Evolutionary conservation across 2,329 filamentous ascomycete species (phyloP).

Genomic region (Aspergillus amoenus): DNA sequence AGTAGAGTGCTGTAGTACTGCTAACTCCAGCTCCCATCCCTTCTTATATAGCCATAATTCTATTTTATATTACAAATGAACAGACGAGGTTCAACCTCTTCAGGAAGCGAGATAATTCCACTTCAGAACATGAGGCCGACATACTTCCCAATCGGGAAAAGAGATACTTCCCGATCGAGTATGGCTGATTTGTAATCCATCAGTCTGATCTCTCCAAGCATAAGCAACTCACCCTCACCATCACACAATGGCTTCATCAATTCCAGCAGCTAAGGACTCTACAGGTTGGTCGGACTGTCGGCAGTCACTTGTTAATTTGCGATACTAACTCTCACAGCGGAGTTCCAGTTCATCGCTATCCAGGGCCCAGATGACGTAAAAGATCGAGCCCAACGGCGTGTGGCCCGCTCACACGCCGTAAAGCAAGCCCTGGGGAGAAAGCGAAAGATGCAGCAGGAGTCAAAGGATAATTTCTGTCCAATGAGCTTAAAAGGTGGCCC

Average conservation of each 20-base stretch:
- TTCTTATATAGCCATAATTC: background rate
- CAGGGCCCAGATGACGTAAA: background rate
- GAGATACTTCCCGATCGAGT: background rate
- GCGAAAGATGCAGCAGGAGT: background rate
- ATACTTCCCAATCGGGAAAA: background rate
- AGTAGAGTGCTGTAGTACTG: background rate
- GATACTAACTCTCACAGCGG: background rate
- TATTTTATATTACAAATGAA: background rate
- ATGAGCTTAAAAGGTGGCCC: background rate
- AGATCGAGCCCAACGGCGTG: background rate
- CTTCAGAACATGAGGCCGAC: too few relatives aligned
- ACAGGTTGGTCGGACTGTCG: too few relatives aligned
- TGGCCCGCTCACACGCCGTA: constrained; percentile 2
- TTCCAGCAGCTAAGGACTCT: background rate
- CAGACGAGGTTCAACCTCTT: background rate
- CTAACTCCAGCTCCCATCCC: too few relatives aligned
- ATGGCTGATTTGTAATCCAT: background rate
- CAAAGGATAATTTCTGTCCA: background rate
- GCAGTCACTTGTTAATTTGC: too few relatives aligned
- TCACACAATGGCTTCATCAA: background rate
- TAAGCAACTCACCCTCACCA: background rate
- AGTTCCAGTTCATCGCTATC: constrained; percentile 5
- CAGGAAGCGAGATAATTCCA: too few relatives aligned
- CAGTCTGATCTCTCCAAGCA: background rate
- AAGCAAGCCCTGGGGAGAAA: background rate